Conservation (phyloP, 2,329 filamentous ascomycete species). For the Aquanectria penicillioides region DNA sequence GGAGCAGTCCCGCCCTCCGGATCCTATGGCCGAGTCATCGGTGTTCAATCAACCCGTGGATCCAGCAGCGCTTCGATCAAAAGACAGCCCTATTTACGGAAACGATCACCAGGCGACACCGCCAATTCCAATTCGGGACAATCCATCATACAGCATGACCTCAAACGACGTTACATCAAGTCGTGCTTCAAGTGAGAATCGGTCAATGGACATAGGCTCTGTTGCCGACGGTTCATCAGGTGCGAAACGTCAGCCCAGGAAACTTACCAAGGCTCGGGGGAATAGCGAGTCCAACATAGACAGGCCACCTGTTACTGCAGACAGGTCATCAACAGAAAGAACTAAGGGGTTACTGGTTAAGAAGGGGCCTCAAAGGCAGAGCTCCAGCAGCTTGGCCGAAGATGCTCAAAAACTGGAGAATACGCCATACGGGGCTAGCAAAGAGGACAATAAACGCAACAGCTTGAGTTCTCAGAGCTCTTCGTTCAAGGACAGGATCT, state of each 20-base stretch:
- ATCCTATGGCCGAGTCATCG: conserved; percentile 46
- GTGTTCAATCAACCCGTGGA: conserved; percentile 47
- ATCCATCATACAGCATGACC: conserved; percentile 32
- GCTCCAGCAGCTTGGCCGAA: conserved; percentile 35
- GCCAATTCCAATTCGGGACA: conserved; percentile 37
- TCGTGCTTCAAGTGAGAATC: conserved; percentile 48
- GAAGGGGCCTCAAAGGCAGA: conserved; percentile 47
- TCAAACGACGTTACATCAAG: conserved; percentile 37
- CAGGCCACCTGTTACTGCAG: conserved; percentile 33
- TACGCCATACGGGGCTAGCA: conserved; percentile 29
- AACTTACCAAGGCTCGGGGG: conserved; percentile 54
- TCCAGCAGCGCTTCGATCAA: conserved; percentile 36
- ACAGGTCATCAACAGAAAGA: conserved; percentile 29
- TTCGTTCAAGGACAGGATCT: conserved; percentile 40
- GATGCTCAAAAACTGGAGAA: conserved; percentile 40
- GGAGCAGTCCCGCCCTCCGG: conserved; percentile 20
- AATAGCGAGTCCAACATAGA: conserved; percentile 49
- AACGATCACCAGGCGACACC: conserved; percentile 30
- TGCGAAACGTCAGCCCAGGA: conserved; percentile 51
- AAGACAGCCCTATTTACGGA: conserved; percentile 40
- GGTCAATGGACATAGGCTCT: conserved; percentile 42
- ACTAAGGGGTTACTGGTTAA: conserved; percentile 51
- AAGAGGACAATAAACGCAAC: conserved; percentile 36
- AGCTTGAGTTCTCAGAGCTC: conserved; percentile 38
- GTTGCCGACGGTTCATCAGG: conserved; percentile 35